Evolutionary conservation across 148 eudicot genomes (phyloP).

Genomic region (Rhododendron vialii): DNA sequence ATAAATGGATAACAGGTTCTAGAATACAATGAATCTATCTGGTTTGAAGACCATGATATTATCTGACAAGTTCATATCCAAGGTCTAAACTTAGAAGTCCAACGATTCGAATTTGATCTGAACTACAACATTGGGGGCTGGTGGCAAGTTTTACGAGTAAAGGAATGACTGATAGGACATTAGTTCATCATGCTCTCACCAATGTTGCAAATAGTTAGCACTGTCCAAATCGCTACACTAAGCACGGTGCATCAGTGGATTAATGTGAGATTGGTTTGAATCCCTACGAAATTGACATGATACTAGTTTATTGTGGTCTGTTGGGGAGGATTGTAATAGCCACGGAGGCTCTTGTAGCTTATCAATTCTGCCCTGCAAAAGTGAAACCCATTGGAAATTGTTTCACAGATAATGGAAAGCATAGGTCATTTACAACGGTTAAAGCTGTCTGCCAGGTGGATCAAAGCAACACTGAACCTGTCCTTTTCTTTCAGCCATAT

Average conservation of each 20-base stretch:
- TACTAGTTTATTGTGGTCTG: neutral
- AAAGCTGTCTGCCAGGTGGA: neutral
- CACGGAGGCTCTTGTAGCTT: neutral
- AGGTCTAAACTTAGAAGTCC: neutral
- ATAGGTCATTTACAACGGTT: neutral
- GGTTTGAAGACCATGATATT: neutral
- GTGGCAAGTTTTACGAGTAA: neutral
- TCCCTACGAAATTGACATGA: neutral
- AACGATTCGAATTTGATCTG: neutral
- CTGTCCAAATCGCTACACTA: neutral
- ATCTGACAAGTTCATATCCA: neutral
- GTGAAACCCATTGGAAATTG: neutral
- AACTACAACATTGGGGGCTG: neutral
- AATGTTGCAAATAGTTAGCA: neutral
- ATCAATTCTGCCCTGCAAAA: neutral
- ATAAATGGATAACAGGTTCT: neutral
- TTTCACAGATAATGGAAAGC: neutral
- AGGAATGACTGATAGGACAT: neutral
- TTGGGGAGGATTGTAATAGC: neutral
- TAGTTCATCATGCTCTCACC: neutral
- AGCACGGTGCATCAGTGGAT: neutral
- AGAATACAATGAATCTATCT: neutral
- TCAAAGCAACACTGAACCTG: neutral
- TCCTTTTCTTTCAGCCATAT: neutral
- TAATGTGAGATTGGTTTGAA: neutral